Evolutionary conservation across 805 yeast genomes (phyloP), one percentile per base, ranked within the genome.

Genomic region (Starmerella scarabaei): DNA sequence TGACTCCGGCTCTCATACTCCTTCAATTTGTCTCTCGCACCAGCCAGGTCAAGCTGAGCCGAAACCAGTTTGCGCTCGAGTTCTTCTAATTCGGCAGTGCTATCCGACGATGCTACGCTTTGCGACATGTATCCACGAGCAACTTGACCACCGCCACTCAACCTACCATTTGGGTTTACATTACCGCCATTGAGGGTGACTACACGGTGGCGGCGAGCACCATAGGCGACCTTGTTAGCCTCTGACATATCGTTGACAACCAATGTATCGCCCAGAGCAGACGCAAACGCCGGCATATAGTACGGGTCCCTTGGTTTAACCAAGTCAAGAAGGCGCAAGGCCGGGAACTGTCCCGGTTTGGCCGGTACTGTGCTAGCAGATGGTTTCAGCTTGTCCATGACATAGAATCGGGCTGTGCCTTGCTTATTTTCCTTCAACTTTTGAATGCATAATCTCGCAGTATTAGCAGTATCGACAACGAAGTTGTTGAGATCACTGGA

Each of bases 141-240:
- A 30, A 70, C 53, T 4, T 49, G 65, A 38, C 97, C 98, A 61
- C 99, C 99, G 52, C 99, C 99, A 35, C 93, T 75, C 77, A 93
- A 77, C 1, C 96, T 82, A 59, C 99, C 99, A 2, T 94, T 80
- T 14, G 78, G 75, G 53, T 86, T 96, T 41, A 91, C 88, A 18
- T 91, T 64, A 51, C 84, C 80, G 19, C 99, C 99, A 57, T 82
- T 93, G 7, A 85, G 58, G 0, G 97, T 85, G 0, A 93, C 97
- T 19, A 88, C 97, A 51, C 93, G 71, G 69, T 73, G 81, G 52
- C 97, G 66, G 50, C 67, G 74, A 12, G 26, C 21, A 1, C 93
- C 91, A 62, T 79, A 88, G 0, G 98, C 97, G 23, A 88, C 91
- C 30, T 69, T 63, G 47, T 83, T 80, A 1, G 98, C 99, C 53